A percentile compares a stretch with the other conserved stretches of the same genome.
Evolutionary conservation across 345 rosid species (phyloP).

Genomic region (Sonneratia alba): DNA sequence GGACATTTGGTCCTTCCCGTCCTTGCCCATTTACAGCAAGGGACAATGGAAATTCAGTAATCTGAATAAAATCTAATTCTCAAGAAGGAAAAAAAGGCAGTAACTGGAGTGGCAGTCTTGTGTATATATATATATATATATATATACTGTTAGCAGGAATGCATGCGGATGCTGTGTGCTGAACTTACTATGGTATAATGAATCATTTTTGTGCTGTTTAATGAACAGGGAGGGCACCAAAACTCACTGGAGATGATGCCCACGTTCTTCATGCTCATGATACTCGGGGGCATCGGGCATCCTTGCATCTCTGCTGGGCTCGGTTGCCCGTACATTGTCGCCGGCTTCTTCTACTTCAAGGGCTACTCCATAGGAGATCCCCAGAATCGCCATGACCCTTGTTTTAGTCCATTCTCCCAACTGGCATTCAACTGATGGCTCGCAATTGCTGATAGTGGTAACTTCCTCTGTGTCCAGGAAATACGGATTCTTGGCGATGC

Average conservation of each 20-base stretch:
- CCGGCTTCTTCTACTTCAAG: slow-evolving; percentile 71
- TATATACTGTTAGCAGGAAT: no score
- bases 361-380: slow-evolving; percentile 87
- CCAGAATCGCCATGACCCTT: slow-evolving; percentile 31
- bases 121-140: background rate
- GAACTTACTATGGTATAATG: no score
- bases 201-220: background rate
- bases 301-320: slow-evolving; percentile 48
- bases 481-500: slow-evolving; percentile 47
- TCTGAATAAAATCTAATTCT: no score
- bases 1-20: no score
- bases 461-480: slow-evolving; percentile 30
- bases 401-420: background rate
- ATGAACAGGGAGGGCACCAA: slow-evolving; percentile 81
- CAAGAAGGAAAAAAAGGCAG: no score
- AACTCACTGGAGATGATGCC: slow-evolving; percentile 85
- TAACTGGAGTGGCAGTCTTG: background rate
- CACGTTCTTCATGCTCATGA: slow-evolving; percentile 54
- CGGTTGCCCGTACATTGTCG: slow-evolving; percentile 36
- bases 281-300: slow-evolving; percentile 70
- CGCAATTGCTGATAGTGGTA: background rate
- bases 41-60: no score
- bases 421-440: background rate
- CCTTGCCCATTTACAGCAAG: no score
- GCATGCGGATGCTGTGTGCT: no score